A percentile compares a stretch with the other conserved stretches of the same genome.
These are phyloP conservation scores for Licmophora abbreviata DNA, from an alignment of 108 stramenopile genomes.

Conservation along the genomic window DNA sequence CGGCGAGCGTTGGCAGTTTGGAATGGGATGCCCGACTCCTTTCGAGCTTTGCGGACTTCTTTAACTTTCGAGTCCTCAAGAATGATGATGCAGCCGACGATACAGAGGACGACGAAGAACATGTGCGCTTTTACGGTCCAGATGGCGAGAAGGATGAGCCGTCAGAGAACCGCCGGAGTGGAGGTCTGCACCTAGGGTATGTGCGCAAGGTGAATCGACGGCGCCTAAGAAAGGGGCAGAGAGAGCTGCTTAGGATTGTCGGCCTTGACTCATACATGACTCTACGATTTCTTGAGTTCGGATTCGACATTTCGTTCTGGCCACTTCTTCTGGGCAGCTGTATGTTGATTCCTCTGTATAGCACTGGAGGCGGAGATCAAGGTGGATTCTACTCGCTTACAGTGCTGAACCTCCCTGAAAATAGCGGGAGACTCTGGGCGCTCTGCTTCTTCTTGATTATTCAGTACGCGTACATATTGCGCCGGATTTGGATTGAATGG, in stretches of 20 bases:
- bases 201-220: slow-evolving; percentile 5
- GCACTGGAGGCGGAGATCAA: slow-evolving; percentile 5
- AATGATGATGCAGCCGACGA: too few relatives aligned
- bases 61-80: too few relatives aligned
- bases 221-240: slow-evolving; percentile 13
- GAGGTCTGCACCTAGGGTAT: too few relatives aligned
- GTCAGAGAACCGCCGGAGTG: too few relatives aligned
- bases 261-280: slow-evolving; percentile 58
- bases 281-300: slow-evolving; percentile 46
- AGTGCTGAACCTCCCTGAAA: slow-evolving; percentile 19
- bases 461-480: slow-evolving; percentile 34
- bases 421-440: slow-evolving; percentile 22
- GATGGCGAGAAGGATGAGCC: too few relatives aligned
- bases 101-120: too few relatives aligned
- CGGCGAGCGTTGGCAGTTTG: too few relatives aligned
- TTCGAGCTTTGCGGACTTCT: too few relatives aligned
- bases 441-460: slow-evolving; percentile 24
- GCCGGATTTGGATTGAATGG: slow-evolving; percentile 61
- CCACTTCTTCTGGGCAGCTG: slow-evolving; percentile 21
- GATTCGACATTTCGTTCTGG: slow-evolving; percentile 50
- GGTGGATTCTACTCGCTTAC: slow-evolving; percentile 29
- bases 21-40: too few relatives aligned
- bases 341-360: slow-evolving; percentile 9
- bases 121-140: too few relatives aligned
- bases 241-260: slow-evolving; percentile 46